Evolutionary conservation across 257 asterid species (phyloP).

Genomic region (Nicotiana benthamiana): DNA sequence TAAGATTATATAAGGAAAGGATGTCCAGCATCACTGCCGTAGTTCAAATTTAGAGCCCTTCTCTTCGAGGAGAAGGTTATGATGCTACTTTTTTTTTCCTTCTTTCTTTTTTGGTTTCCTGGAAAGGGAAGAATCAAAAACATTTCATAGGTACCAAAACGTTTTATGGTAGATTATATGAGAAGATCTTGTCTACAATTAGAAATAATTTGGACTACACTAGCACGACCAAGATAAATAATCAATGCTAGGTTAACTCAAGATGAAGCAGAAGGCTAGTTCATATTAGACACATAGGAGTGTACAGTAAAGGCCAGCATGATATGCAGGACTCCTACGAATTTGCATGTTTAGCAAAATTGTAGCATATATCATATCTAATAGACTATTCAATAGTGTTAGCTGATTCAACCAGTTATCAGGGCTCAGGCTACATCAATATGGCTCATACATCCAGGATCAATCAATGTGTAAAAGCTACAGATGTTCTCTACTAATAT

Average conservation of each 20-base stretch:
- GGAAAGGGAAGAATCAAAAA: background rate
- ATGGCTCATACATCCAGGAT: background rate
- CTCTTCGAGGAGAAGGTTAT: background rate
- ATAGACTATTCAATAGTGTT: background rate
- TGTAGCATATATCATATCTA: background rate
- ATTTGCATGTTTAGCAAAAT: background rate
- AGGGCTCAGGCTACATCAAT: background rate
- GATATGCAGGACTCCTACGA: background rate
- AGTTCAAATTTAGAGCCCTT: background rate
- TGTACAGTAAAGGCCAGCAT: background rate
- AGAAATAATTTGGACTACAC: background rate
- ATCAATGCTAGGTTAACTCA: background rate
- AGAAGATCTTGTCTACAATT: background rate
- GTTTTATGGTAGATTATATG: background rate
- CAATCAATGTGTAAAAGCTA: background rate
- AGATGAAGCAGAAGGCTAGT: background rate
- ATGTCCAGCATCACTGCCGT: background rate
- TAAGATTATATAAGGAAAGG: background rate
- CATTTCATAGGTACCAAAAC: background rate
- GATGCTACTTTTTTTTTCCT: background rate
- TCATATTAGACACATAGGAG: background rate
- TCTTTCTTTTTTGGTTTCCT: too few relatives aligned
- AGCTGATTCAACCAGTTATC: background rate
- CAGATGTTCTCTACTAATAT: background rate
- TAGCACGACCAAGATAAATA: background rate